Conservation (phyloP, 2,329 filamentous ascomycete species). For the Sclerotinia spermophila region DNA sequence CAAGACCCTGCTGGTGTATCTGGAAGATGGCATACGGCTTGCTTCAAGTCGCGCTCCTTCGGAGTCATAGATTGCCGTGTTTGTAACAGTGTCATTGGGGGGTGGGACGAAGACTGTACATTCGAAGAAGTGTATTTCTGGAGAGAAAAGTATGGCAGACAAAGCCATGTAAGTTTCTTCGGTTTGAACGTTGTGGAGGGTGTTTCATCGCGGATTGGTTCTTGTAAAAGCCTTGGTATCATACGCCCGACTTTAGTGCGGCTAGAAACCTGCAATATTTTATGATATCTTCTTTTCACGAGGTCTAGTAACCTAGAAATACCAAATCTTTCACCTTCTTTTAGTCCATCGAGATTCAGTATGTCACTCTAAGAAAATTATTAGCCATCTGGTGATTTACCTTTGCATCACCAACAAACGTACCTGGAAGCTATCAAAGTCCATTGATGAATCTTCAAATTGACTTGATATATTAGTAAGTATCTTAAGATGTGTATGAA, state of each 20-base stretch:
- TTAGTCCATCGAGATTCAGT: conserved; percentile 18
- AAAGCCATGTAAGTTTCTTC: conserved; percentile 26
- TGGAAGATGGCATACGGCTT: conserved; percentile 44
- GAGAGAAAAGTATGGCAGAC: conserved; percentile 46
- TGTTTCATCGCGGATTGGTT: conserved; percentile 19
- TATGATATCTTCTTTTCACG: conserved; percentile 24
- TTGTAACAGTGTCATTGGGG: conserved; percentile 45
- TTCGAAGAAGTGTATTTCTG: conserved; percentile 42
- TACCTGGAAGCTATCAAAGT: conserved; percentile 13
- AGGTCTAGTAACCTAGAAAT: conserved; percentile 23
- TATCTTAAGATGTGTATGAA: neutral
- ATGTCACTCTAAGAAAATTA: neutral
- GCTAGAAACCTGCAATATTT: conserved; percentile 23
- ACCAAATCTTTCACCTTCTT: conserved; percentile 20
- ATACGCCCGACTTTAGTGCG: conserved; percentile 23
- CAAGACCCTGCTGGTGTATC: conserved; percentile 40
- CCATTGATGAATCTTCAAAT: conserved; percentile 11
- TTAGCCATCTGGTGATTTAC: neutral
- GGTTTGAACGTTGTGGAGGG: conserved; percentile 14
- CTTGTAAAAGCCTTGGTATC: conserved; percentile 24
- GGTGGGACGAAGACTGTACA: conserved; percentile 38
- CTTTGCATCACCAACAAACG: neutral
- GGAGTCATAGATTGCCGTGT: conserved; percentile 42
- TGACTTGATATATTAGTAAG: neutral
- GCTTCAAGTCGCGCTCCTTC: conserved; percentile 44